phyloP scores from a whole-genome alignment of 805 yeast species.

The Candida pseudoglaebosa region DNA sequence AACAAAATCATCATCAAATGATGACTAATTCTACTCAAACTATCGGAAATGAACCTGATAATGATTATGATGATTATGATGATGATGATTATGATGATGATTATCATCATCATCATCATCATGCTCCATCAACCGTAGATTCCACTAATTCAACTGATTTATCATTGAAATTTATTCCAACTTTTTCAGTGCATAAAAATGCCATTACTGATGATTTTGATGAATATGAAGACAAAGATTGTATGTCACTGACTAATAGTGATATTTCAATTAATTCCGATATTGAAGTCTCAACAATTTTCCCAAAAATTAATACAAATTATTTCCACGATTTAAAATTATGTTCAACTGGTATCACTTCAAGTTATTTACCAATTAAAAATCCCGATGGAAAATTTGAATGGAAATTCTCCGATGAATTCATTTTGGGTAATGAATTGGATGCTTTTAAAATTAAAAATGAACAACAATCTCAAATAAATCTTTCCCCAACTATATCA shows the following conservation, averaged over 20 bases:
- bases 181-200: too few relatives aligned
- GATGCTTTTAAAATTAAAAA: conserved; percentile 21
- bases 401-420: conserved; percentile 51
- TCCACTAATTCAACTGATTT: too few relatives aligned
- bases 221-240: neutral
- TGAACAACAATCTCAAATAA: conserved; percentile 2
- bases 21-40: too few relatives aligned
- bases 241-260: neutral
- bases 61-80: too few relatives aligned
- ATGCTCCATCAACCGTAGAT: too few relatives aligned
- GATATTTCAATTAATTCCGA: neutral
- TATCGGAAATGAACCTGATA: too few relatives aligned
- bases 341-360: conserved; percentile 49
- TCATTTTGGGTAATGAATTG: conserved; percentile 21
- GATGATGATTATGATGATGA: too few relatives aligned
- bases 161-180: too few relatives aligned
- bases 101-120: too few relatives aligned
- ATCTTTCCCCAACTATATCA: conserved; percentile 36
- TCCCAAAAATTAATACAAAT: conserved; percentile 1
- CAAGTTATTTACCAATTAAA: conserved; percentile 49
- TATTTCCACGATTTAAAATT: conserved; percentile 4
- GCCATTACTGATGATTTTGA: neutral
- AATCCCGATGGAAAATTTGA: conserved; percentile 54
- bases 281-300: neutral
- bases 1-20: too few relatives aligned